Evolutionary conservation across 129 eudicot species (phyloP), one percentile per base, ranked within the genome.

Genomic region (Arctium minus): DNA sequence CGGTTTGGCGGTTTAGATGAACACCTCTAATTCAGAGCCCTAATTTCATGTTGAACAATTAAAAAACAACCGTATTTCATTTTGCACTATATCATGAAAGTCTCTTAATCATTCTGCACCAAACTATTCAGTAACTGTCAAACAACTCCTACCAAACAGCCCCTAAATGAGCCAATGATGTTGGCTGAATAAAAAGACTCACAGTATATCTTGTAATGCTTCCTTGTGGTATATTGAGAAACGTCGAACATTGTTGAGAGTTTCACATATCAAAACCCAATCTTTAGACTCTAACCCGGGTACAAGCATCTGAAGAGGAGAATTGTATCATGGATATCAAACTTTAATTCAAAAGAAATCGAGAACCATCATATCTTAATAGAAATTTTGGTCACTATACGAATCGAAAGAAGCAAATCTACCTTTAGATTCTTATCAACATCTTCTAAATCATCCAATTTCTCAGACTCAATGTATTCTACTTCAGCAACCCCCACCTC

Each of bases 201-300:
- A 92, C 97, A 90, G 50, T 80, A 85, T 86, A 72, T 77, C 86
- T 75, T 79, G 46, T 85, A 90, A 81, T 62, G 88, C 79, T 79
- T 92, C 92, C 89, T 87, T 90, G 82, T 90, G 94, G 84, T 82
- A 88, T 80, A 88, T 79, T n/a, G 86, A 88, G 22, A 92, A 86
- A 30, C 93, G 84, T 42, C 97, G 89, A 2, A 90, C 88, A 48
- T 92, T 80, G 75, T 92, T 92, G 70, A 92, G 94, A 15, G 94
- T 79, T 75, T 86, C 94, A 74, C 94, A 88, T 18, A 90, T 85
- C 68, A 88, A 33, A 72, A 90, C 85, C 97, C 97, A 92, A 60
- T 92, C 90, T 78, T 90, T 92, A 33, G 97, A 90, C 79, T 86
- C 94, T 12, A 92, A 84, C 13, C 87, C 91, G 0, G 86, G 78